phyloP scores from a whole-genome alignment of 2,329 filamentous ascomycete genomes.

The Aspergillus sp. region DNA sequence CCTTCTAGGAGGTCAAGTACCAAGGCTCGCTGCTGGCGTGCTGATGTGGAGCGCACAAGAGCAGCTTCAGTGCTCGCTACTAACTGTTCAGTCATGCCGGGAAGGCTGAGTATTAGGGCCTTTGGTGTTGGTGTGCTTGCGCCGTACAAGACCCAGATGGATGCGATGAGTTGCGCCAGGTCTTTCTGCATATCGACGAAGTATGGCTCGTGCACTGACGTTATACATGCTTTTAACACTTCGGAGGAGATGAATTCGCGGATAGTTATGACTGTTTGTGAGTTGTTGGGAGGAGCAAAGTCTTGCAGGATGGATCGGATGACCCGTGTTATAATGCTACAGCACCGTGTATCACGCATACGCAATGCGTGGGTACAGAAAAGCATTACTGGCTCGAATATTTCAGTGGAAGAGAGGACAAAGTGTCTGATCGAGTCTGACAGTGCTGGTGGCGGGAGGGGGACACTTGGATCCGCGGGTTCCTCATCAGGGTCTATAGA shows the following conservation, averaged over 20 bases:
- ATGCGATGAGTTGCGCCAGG: constrained; percentile 80
- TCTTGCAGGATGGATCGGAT: constrained; percentile 81
- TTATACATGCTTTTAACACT: constrained; percentile 85
- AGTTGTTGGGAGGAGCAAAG: constrained; percentile 56
- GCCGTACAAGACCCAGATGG: constrained; percentile 76
- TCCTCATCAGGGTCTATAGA: constrained; percentile 37
- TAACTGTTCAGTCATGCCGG: constrained; percentile 68
- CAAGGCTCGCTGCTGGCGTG: constrained; percentile 75
- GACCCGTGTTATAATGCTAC: constrained; percentile 80
- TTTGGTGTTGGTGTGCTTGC: constrained; percentile 68
- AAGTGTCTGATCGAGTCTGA: constrained; percentile 70
- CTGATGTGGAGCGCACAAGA: constrained; percentile 54
- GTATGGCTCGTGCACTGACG: constrained; percentile 88
- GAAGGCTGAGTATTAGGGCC: constrained; percentile 74
- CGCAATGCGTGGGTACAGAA: constrained; percentile 90
- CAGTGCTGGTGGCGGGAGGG: constrained; percentile 45
- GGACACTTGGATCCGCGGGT: constrained; percentile 31
- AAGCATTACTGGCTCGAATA: constrained; percentile 84
- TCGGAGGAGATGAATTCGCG: constrained; percentile 88
- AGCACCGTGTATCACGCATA: constrained; percentile 86
- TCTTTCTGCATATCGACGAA: constrained; percentile 97
- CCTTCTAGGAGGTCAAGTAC: constrained; percentile 83
- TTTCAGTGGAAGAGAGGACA: constrained; percentile 71
- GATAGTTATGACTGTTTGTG: constrained; percentile 63
- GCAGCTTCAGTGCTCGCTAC: constrained; percentile 65